Base-by-base conservation (phyloP, 202 grass and related monocot genomes). In the Elaeis oleifera region DNA sequence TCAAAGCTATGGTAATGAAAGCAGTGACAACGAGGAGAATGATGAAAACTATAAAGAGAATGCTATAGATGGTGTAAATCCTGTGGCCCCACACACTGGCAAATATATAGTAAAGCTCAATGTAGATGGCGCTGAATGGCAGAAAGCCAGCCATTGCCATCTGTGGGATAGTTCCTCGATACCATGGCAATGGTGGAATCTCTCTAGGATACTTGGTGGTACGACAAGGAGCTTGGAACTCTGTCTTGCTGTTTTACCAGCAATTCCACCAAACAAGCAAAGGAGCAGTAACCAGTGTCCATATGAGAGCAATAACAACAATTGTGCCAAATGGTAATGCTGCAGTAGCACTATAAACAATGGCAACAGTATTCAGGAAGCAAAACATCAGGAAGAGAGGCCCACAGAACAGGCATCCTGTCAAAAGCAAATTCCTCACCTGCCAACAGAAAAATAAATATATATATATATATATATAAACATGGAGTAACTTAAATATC, bases 51-150 rank as follows among this genome's bases (percentile, higher is more conserved):
- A 96, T 88, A 67, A 96, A 96, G 49, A 96, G 84, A 75, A 96
- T 96, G 80, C 91, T 91, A 79, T 96, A 96, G 39, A 96, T 96
- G n/a, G 84, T 96, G 72, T 96, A 96, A 61, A 90, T 96, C 63
- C 74, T 88, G 84, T 96, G 91, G 60, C 91, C 91, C 87, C 91
- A 96, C 50, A 96, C 91, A 76, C 91, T 96, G 19, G 91, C 87
- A 74, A 96, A 96, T 59, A 96, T 96, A 74, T 96, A 96, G 78
- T 96, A 96, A 22, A 96, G 84, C 64, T 96, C 91, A 6, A 96
- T 96, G 58, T 96, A 96, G 61, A 96, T 91, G 26, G 91, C 91
- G 26, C 91, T 96, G 76, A 96, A 96, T 61, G 91, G 91, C 29
- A 96, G 81, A 80, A 96, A 96, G 16, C 91, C 91, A 3, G 91